Evolutionary conservation across 257 asterid genomes (phyloP).

Genomic region (Fraxinus americana): DNA sequence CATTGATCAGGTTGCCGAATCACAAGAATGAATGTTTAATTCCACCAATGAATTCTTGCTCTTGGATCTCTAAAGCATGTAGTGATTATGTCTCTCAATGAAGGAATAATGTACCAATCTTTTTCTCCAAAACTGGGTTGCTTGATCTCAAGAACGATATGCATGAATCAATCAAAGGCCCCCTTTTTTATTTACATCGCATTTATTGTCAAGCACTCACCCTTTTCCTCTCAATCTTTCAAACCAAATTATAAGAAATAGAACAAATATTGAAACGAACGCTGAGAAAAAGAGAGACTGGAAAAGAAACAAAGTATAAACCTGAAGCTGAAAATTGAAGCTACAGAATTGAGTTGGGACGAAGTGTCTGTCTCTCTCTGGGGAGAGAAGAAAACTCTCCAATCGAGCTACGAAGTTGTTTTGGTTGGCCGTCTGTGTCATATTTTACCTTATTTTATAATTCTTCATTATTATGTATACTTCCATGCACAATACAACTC

Average conservation of each 20-base stretch:
- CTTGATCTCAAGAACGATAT: too few species aligned
- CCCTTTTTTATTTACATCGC: neutral
- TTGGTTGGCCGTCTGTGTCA: constrained; percentile 66
- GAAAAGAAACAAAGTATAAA: neutral
- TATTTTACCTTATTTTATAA: constrained; percentile 6
- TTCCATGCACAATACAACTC: neutral
- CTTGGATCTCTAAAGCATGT: too few species aligned
- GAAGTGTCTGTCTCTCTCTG: neutral
- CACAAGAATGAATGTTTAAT: too few species aligned
- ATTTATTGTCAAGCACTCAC: constrained; percentile 21
- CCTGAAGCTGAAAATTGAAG: neutral
- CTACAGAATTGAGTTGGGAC: constrained; percentile 6
- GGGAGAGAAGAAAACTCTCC: constrained; percentile 55
- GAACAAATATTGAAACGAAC: constrained; percentile 6
- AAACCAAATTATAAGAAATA: constrained; percentile 9
- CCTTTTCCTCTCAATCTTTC: constrained; percentile 41
- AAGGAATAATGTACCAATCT: too few species aligned
- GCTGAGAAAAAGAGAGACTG: neutral
- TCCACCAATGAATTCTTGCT: too few species aligned
- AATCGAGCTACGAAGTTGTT: constrained; percentile 40
- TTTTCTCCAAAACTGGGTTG: too few species aligned
- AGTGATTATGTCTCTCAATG: too few species aligned
- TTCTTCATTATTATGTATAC: neutral
- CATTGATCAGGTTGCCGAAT: too few species aligned
- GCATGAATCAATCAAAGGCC: neutral